Evolutionary conservation across 1,284 basidiomycete genomes (phyloP), one percentile per base, ranked within the genome.

Genomic region (Kwoniella shivajii): DNA sequence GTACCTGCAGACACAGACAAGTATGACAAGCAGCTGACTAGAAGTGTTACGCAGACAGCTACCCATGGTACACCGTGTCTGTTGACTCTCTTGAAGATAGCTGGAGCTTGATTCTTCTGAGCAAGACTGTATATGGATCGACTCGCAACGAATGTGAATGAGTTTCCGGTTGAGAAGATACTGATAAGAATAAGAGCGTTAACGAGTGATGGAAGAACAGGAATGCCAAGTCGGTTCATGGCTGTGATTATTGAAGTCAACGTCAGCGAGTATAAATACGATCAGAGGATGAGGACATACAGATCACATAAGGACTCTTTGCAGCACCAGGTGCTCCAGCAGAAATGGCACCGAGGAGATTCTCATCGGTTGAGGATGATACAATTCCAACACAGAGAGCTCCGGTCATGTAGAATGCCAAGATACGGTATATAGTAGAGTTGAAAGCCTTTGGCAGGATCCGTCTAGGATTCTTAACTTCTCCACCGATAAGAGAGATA

Each of bases 81-180:
- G 71, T 82, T 83, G 47, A 81, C 80, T 13, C 76, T 69, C 18
- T 76, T 73, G 67, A 83, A 80, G 60, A 83, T 64, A 22, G 56
- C 54, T 4, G 81, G 81, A 1, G 81, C 80, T 48, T 82, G 76
- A 33, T 79, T 77, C 54, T 78, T 77, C n/a, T 75, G 66, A 0
- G 80, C 79, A 1, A 82, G 69, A 37, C 74, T 75, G 61, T 77
- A 80, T 16, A 81, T 69, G 9, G 77, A 78, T 31, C 80, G 71
- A 30, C 69, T 48, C 27, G 61, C 52, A 20, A 54, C 49, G 26
- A 63, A 63, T 22, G 52, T 54, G 52, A 60, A 63, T 10, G 59
- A 60, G 48, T 63, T 63, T 42, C 55, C 57, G 22, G 61, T 63
- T 31, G 58, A 60, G 50, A 63, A 60, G 56, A 63, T 44, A 26